Conservation (phyloP, 352 stramenopile genomes). For the Thalassiosira allenii region DNA sequence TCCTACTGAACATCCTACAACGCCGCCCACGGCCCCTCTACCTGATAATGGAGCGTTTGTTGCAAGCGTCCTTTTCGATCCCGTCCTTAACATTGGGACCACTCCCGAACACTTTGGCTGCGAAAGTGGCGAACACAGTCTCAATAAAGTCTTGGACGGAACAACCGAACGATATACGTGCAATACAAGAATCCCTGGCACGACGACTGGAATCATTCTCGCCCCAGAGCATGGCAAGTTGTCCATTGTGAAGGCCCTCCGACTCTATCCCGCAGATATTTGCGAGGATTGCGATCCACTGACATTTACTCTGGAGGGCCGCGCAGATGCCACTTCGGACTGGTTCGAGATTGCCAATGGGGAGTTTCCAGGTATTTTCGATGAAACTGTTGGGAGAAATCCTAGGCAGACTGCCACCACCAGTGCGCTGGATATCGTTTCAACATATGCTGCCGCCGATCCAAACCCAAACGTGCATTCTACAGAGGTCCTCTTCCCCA, state of each 20-base stretch:
- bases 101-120: slow-evolving; percentile 19
- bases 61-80: too few species aligned
- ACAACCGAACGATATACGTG: slow-evolving; percentile 8
- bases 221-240: background rate
- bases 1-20: slow-evolving; percentile 10
- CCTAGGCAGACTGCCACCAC: too few species aligned
- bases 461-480: background rate
- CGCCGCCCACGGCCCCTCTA: too few species aligned
- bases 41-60: too few species aligned
- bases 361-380: slow-evolving; percentile 14
- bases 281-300: slow-evolving; percentile 15
- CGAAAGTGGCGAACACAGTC: background rate
- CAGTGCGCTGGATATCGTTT: background rate
- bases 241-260: background rate
- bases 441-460: slow-evolving; percentile 10
- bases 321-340: background rate
- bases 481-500: slow-evolving; percentile 3
- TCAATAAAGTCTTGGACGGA: background rate
- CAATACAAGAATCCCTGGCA: background rate
- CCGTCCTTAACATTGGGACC: too few species aligned
- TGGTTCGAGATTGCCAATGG: slow-evolving; percentile 27
- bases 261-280: background rate
- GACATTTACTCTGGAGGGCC: slow-evolving; percentile 27
- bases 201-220: background rate
- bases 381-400: slow-evolving; percentile 12